phyloP scores from a whole-genome alignment of 176 grass and related monocot genomes.

The Zizania latifolia region DNA sequence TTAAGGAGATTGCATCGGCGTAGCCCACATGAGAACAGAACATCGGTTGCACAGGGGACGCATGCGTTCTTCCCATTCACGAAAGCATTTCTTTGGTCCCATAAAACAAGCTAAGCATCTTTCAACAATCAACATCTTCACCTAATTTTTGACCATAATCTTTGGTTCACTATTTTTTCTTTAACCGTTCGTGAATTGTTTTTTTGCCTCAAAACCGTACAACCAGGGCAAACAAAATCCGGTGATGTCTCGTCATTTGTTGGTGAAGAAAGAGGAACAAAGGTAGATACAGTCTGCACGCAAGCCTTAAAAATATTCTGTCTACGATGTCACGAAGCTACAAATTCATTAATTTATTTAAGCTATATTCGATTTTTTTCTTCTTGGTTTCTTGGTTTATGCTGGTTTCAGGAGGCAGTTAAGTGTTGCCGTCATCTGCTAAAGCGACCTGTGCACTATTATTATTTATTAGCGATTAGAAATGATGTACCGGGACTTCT shows the following conservation, averaged over 20 bases:
- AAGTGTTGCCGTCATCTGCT: conserved; percentile 24
- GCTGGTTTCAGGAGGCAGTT: conserved; percentile 36
- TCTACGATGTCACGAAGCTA: not conserved
- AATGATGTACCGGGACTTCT: not conserved
- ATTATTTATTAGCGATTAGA: not conserved
- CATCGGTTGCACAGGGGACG: not conserved
- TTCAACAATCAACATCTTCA: conserved; percentile 22
- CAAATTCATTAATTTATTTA: not conserved
- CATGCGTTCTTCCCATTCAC: not conserved
- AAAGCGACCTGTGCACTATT: conserved; percentile 19
- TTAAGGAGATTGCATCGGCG: not conserved
- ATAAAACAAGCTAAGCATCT: not conserved
- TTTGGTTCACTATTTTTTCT: not conserved
- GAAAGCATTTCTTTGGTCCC: not conserved
- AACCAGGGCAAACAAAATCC: not conserved
- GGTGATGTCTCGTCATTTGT: not conserved
- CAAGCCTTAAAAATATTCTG: not conserved
- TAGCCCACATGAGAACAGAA: not conserved
- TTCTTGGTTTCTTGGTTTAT: not conserved
- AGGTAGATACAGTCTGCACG: not conserved
- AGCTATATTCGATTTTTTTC: not conserved
- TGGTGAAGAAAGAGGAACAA: not conserved
- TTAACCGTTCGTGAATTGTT: not conserved
- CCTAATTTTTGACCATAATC: conserved; percentile 11
- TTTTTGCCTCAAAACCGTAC: not conserved